Evolutionary conservation across 2,329 filamentous ascomycete species (phyloP), one percentile per base, ranked within the genome.

Genomic region (Trichoderma koningiopsis): DNA sequence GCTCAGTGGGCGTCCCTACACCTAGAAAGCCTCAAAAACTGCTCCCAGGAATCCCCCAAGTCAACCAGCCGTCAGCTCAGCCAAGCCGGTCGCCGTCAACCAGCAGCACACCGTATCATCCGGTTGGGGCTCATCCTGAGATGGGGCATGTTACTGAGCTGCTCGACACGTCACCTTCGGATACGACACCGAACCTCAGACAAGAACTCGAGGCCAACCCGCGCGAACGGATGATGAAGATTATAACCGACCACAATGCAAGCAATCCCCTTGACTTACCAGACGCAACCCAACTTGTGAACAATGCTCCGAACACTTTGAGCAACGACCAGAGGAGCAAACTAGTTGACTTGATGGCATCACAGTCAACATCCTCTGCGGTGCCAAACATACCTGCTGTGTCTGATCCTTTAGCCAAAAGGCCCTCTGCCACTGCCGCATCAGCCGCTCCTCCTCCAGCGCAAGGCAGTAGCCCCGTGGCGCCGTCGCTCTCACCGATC

Each of bases 161-260:
- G 14, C 82, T 86, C 43, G 88, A 91, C 68, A 80, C 80, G 0
- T 82, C 85, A 0, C 79, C 81, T 2, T 81, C 83, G 4, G 82
- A 86, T 27, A 81, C 84, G 2, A 83, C 85, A 0, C 80, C 85
- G 0, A 86, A 80, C 66, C 80, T 89, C 3, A 84, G 86, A 33
- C 83, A 86, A 40, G 86, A 89, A 74, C 82, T 88, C 6, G 83
- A 87, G 75, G 78, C 80, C n/a, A 86, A 86, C 69, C 86, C 86
- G 0, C 87, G 87, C 68, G 86, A 88, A 74, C 84, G 84, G 62
- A 89, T 89, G 84, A 88, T 90, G 85, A 87, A 85, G 74, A 84
- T 91, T 37, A 90, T 90, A 76, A 86, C 89, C 69, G 87, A 88
- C 71, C 86, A 88, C 71, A 90, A 90, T 71, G 87, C 87, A 24